phyloP scores from a whole-genome alignment of 2,329 filamentous ascomycete species.

The Talaromyces sp. region DNA sequence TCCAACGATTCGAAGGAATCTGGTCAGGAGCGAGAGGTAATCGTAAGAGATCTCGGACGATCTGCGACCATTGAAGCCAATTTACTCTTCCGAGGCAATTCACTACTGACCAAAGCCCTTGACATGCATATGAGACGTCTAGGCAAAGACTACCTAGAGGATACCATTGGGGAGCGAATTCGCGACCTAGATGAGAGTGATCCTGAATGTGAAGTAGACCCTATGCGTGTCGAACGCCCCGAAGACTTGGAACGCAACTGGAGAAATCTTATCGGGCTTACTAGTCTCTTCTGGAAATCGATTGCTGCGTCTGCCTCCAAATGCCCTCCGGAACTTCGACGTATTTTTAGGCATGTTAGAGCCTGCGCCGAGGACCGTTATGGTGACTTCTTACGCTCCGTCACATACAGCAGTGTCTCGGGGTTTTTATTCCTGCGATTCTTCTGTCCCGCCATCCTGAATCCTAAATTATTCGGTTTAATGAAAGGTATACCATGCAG shows the following conservation, averaged over 20 bases:
- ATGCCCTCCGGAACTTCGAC: conserved; percentile 74
- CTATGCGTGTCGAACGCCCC: conserved; percentile 62
- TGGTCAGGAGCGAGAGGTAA: conserved; percentile 53
- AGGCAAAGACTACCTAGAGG: conserved; percentile 87
- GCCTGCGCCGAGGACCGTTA: conserved; percentile 93
- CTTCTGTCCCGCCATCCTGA: conserved; percentile 93
- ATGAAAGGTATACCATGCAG: conserved; percentile 54
- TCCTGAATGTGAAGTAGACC: conserved; percentile 91
- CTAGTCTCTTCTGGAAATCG: conserved; percentile 78
- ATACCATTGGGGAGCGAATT: conserved; percentile 79
- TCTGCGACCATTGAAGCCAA: conserved; percentile 76
- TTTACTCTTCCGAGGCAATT: conserved; percentile 90
- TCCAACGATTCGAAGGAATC: conserved; percentile 57
- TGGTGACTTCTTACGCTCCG: conserved; percentile 83
- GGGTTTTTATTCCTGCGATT: conserved; percentile 93
- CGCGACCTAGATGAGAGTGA: conserved; percentile 86
- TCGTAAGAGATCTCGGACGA: conserved; percentile 61
- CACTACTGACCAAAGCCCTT: conserved; percentile 84
- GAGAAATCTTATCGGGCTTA: conserved; percentile 69
- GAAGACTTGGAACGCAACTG: conserved; percentile 82
- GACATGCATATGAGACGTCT: conserved; percentile 94
- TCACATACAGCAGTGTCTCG: conserved; percentile 89
- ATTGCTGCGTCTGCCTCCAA: conserved; percentile 71
- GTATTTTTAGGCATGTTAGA: conserved; percentile 84
- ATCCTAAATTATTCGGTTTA: conserved; percentile 88